Conservation (phyloP, 2,329 filamentous ascomycete species). For the Nigrospora sphaerica region DNA sequence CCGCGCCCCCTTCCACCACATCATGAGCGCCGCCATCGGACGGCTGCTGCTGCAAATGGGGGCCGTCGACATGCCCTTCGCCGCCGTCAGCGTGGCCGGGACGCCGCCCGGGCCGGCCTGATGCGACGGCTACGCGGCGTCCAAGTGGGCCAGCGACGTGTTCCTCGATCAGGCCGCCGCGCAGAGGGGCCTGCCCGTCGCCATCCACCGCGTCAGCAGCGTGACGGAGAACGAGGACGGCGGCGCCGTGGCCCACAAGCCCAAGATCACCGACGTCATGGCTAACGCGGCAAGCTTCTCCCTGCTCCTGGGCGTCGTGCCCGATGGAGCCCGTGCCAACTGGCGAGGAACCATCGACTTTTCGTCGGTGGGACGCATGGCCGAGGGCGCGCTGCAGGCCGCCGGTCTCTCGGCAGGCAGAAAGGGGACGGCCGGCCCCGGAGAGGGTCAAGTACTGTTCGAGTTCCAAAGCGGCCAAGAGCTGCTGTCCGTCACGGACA, state of each 20-base stretch:
- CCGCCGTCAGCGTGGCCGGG: background rate
- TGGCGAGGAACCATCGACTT: too few relatives aligned
- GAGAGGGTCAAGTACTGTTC: too few relatives aligned
- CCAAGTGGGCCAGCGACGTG: slow-evolving; percentile 17
- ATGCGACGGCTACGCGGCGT: slow-evolving; percentile 13
- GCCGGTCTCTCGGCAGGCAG: too few relatives aligned
- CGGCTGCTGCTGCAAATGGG: background rate
- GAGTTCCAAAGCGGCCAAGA: too few relatives aligned
- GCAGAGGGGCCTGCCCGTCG: background rate
- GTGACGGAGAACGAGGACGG: background rate
- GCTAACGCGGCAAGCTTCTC: too few relatives aligned
- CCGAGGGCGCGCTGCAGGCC: too few relatives aligned
- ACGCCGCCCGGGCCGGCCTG: slow-evolving; percentile 5
- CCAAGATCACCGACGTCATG: too few relatives aligned
- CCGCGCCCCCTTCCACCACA: slow-evolving; percentile 24
- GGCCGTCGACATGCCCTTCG: background rate
- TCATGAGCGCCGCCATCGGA: slow-evolving; percentile 20
- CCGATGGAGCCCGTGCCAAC: too few relatives aligned
- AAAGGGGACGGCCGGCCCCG: too few relatives aligned
- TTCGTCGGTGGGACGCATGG: too few relatives aligned
- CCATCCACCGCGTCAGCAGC: slow-evolving; percentile 3
- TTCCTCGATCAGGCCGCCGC: slow-evolving; percentile 10
- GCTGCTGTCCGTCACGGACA: too few relatives aligned
- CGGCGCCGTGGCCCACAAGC: background rate
- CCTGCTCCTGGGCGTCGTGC: too few relatives aligned